Evolutionary conservation across 2,329 filamentous ascomycete genomes (phyloP).

Genomic region (Trichoderma atroviride): DNA sequence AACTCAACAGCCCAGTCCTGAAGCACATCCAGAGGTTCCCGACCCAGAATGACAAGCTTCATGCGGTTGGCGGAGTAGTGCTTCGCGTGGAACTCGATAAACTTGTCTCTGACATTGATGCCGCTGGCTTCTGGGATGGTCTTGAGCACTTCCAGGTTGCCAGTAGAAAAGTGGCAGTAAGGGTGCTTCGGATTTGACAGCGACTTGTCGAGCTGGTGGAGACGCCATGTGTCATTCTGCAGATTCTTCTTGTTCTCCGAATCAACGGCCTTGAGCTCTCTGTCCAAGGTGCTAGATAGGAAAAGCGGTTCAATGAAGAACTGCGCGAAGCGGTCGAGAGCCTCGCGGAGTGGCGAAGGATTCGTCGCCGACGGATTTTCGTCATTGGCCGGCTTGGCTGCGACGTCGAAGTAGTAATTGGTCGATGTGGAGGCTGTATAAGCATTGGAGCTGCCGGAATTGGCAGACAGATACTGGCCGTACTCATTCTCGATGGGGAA

Average conservation of each 20-base stretch:
- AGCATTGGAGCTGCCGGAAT: constrained; percentile 92
- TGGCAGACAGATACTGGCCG: constrained; percentile 84
- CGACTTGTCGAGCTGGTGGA: constrained; percentile 85
- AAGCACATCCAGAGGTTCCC: constrained; percentile 78
- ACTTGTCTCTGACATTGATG: constrained; percentile 84
- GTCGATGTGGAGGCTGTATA: constrained; percentile 93
- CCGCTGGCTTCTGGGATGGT: constrained; percentile 77
- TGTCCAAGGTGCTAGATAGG: constrained; percentile 78
- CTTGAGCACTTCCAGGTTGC: constrained; percentile 83
- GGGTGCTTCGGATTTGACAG: constrained; percentile 87
- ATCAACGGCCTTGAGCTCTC: constrained; percentile 86
- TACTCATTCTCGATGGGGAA: constrained; percentile 96
- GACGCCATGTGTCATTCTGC: constrained; percentile 84
- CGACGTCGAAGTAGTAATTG: constrained; percentile 97
- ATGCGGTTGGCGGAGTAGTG: constrained; percentile 93
- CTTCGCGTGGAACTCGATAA: constrained; percentile 86
- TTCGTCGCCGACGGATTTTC: constrained; percentile 58
- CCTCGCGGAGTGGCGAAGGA: constrained; percentile 70
- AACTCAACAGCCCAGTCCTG: constrained; percentile 83
- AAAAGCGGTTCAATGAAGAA: constrained; percentile 92
- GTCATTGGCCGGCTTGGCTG: constrained; percentile 71
- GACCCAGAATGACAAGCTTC: constrained; percentile 85
- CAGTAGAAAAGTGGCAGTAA: constrained; percentile 89
- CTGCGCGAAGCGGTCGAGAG: constrained; percentile 87
- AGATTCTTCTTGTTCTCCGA: constrained; percentile 98